Evolutionary conservation across 352 stramenopile species (phyloP).

Genomic region (Pythium brachiatum): DNA sequence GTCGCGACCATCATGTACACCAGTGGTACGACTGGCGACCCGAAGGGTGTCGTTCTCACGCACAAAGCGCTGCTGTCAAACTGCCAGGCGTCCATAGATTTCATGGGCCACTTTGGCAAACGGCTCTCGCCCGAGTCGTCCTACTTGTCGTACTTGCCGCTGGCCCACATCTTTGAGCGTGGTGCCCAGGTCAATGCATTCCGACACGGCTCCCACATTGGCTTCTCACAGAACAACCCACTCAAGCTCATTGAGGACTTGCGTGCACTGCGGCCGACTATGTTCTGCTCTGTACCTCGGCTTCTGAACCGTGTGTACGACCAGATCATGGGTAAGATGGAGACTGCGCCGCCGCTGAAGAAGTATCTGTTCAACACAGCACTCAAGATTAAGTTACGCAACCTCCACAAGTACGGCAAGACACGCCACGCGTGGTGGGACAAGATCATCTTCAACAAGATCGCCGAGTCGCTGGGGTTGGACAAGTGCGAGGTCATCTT

Average conservation of each 20-base stretch:
- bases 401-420: slow-evolving; percentile 61
- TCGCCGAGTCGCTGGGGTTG: slow-evolving; percentile 89
- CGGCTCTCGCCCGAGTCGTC: slow-evolving; percentile 58
- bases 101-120: slow-evolving; percentile 31
- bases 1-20: slow-evolving; percentile 95
- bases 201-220: slow-evolving; percentile 76
- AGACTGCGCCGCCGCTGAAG: slow-evolving; percentile 65
- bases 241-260: slow-evolving; percentile 92
- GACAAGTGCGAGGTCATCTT: slow-evolving; percentile 87
- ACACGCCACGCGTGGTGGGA: slow-evolving; percentile 88
- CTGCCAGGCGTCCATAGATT: slow-evolving; percentile 34
- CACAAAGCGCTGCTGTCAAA: slow-evolving; percentile 65
- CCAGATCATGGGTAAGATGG: slow-evolving; percentile 82
- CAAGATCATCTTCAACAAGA: slow-evolving; percentile 93
- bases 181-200: slow-evolving; percentile 56
- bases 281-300: slow-evolving; percentile 92
- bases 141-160: slow-evolving; percentile 95
- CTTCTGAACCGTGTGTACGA: slow-evolving; percentile 97
- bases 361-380: slow-evolving; percentile 80
- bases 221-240: slow-evolving; percentile 92
- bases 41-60: slow-evolving; percentile 95
- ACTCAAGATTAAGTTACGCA: slow-evolving; percentile 52
- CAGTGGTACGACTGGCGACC: slow-evolving; percentile 94
- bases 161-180: slow-evolving; percentile 97
- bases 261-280: slow-evolving; percentile 85